phyloP scores from a whole-genome alignment of 768 basidiomycete species.

The Termitomyces sp. region DNA sequence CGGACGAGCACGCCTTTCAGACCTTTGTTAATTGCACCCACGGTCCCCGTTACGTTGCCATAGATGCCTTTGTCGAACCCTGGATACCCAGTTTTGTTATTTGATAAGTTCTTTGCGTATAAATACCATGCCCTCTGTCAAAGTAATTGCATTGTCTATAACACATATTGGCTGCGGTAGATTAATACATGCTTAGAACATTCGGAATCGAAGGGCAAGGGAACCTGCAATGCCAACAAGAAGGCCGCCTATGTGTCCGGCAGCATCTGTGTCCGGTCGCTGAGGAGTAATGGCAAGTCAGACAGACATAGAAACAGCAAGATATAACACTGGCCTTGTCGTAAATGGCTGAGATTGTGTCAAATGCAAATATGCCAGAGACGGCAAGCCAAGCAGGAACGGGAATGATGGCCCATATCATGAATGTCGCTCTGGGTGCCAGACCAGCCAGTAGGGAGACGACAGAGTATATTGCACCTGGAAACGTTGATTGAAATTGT shows the following conservation, averaged over 20 bases:
- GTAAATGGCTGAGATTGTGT: slow-evolving; percentile 41
- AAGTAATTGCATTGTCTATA: slow-evolving; percentile 2
- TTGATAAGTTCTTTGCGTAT: background rate
- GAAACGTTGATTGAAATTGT: background rate
- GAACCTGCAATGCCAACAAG: slow-evolving; percentile 57
- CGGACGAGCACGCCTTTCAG: slow-evolving; percentile 71
- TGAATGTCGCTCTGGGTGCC: slow-evolving; percentile 60
- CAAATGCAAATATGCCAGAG: slow-evolving; percentile 59
- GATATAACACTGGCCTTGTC: slow-evolving; percentile 24
- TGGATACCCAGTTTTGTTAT: background rate
- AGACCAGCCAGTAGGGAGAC: slow-evolving; percentile 71
- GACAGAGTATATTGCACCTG: slow-evolving; percentile 60
- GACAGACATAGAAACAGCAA: background rate
- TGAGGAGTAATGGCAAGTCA: slow-evolving; percentile 17
- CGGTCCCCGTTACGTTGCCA: background rate
- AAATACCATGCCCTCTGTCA: background rate
- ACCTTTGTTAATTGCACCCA: background rate
- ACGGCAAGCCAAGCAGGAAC: slow-evolving; percentile 77
- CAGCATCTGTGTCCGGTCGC: slow-evolving; percentile 51
- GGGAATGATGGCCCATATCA: slow-evolving; percentile 72
- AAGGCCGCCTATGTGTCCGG: slow-evolving; percentile 68
- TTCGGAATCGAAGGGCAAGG: slow-evolving; percentile 31
- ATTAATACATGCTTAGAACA: slow-evolving; percentile 13
- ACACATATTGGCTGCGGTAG: background rate
- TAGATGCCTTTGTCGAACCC: background rate